phyloP scores from a whole-genome alignment of 2,329 filamentous ascomycete species.

The Trichoderma pleuroti region DNA sequence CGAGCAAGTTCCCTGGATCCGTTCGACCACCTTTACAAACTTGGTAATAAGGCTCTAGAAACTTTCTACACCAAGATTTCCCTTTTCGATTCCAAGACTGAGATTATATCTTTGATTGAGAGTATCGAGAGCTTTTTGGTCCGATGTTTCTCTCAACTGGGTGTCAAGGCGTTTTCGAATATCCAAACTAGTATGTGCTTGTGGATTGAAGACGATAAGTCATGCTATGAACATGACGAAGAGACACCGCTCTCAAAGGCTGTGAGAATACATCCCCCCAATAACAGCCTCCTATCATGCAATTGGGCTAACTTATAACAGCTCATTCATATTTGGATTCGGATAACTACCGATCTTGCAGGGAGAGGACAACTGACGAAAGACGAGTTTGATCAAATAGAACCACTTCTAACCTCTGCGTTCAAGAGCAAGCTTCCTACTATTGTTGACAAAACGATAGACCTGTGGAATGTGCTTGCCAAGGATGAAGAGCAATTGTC shows the following conservation, averaged over 20 bases:
- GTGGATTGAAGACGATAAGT: constrained; percentile 61
- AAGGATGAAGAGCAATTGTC: constrained; percentile 55
- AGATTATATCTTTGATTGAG: constrained; percentile 47
- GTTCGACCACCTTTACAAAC: constrained; percentile 63
- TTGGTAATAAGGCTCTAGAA: constrained; percentile 51
- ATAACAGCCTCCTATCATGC: not conserved
- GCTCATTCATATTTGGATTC: constrained; percentile 50
- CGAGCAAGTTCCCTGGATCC: constrained; percentile 54
- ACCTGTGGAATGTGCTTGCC: constrained; percentile 68
- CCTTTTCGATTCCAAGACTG: constrained; percentile 35
- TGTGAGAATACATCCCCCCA: constrained; percentile 38
- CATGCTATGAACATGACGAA: constrained; percentile 40
- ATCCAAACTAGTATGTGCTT: constrained; percentile 58
- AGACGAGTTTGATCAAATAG: constrained; percentile 50
- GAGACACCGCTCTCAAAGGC: constrained; percentile 39
- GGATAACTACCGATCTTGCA: constrained; percentile 41
- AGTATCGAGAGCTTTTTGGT: constrained; percentile 52
- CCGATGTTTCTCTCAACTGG: constrained; percentile 47
- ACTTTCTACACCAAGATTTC: constrained; percentile 50
- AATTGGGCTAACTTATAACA: constrained; percentile 33
- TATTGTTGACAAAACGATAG: constrained; percentile 49
- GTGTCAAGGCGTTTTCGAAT: constrained; percentile 53
- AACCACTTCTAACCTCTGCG: constrained; percentile 52
- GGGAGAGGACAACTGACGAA: constrained; percentile 36
- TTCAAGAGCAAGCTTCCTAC: constrained; percentile 56